These are phyloP conservation scores for Termitomyces sp. DNA, from an alignment of 768 basidiomycete genomes.

Conservation along the genomic window DNA sequence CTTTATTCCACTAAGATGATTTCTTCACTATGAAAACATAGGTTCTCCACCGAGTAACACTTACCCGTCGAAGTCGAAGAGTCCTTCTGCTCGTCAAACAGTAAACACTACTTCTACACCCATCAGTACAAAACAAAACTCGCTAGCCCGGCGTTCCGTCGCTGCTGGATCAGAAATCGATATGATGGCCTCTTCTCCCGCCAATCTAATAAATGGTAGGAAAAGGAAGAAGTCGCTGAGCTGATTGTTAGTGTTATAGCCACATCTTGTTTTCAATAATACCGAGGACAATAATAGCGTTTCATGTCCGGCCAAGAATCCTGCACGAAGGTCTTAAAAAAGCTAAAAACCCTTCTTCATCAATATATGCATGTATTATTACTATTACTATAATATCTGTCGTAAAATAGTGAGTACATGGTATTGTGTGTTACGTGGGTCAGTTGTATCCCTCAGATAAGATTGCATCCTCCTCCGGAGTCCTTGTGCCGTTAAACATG, in stretches of 20 bases:
- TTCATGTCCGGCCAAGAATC: background rate
- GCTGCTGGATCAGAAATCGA: background rate
- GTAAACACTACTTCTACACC: constrained; percentile 1
- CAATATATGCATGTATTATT: background rate
- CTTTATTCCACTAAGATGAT: background rate
- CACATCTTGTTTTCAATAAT: background rate
- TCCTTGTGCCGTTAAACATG: constrained; percentile 31
- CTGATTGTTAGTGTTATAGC: constrained; percentile 13
- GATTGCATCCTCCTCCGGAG: constrained; percentile 39
- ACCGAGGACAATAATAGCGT: background rate
- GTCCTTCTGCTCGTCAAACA: background rate
- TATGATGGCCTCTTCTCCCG: constrained; percentile 15
- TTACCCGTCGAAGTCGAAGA: constrained; percentile 5
- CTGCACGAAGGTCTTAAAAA: background rate
- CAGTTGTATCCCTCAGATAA: constrained; percentile 8
- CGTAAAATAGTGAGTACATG: background rate
- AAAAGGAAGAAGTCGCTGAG: constrained; percentile 50
- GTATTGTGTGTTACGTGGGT: background rate
- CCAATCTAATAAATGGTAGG: constrained; percentile 32
- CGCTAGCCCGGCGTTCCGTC: background rate
- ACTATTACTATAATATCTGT: background rate
- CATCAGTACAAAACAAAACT: constrained; percentile 8
- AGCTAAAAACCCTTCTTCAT: background rate
- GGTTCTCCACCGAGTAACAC: constrained; percentile 1
- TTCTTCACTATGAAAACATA: background rate